Evolutionary conservation across 371 early-diverging fungal species (phyloP).

Genomic region (Rhizomucor miehei): DNA sequence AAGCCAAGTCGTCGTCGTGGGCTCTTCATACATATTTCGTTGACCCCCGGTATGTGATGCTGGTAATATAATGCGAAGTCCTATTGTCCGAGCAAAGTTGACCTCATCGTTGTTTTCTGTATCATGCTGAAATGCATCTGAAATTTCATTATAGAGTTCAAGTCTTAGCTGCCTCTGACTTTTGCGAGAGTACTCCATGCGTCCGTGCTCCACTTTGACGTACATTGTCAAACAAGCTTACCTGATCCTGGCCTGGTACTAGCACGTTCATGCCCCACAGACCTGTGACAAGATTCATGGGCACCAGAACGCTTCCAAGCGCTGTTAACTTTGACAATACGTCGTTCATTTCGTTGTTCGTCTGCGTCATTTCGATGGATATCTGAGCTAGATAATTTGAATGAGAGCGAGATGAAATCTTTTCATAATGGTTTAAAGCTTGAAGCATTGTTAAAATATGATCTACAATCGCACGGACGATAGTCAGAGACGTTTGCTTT

Average conservation of each 20-base stretch:
- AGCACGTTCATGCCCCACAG: constrained; percentile 91
- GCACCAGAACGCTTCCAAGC: constrained; percentile 89
- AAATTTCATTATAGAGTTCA: too few relatives aligned
- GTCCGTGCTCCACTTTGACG: too few relatives aligned
- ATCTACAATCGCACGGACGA: constrained; percentile 42
- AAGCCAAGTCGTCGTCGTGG: too few relatives aligned
- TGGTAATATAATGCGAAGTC: too few relatives aligned
- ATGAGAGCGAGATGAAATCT: constrained; percentile 87
- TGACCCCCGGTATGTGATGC: too few relatives aligned
- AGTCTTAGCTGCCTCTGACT: too few relatives aligned
- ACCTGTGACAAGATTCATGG: constrained; percentile 93
- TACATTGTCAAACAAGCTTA: too few relatives aligned
- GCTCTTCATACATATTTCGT: too few relatives aligned
- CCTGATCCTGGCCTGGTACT: constrained; percentile 67
- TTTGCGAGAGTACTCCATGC: too few relatives aligned
- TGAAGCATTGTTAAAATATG: constrained; percentile 93
- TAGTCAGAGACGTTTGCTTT: too few relatives aligned
- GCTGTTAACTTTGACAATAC: constrained; percentile 90
- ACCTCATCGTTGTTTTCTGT: too few relatives aligned
- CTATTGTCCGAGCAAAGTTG: neutral
- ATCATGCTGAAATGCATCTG: too few relatives aligned
- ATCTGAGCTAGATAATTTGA: constrained; percentile 96
- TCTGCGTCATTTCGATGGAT: constrained; percentile 93
- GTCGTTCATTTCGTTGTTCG: constrained; percentile 89
- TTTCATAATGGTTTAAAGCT: constrained; percentile 87